Evolutionary conservation across 2,329 filamentous ascomycete species (phyloP).

Genomic region (Calonectria honghensis): DNA sequence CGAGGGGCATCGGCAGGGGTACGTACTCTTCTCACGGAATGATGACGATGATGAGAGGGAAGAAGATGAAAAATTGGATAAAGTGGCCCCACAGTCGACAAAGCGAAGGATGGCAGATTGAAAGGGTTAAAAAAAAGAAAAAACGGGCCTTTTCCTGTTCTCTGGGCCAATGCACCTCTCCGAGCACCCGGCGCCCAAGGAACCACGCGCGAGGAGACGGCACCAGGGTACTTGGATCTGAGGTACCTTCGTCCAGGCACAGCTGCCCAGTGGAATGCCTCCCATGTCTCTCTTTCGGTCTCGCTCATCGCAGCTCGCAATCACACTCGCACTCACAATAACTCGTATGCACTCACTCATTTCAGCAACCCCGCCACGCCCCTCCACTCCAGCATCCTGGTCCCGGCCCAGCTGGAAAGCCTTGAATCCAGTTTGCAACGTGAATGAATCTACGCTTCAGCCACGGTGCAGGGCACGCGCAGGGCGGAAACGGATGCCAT

Average conservation of each 20-base stretch:
- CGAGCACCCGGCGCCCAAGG: constrained; percentile 9
- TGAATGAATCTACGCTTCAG: constrained; percentile 5
- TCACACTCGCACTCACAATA: constrained; percentile 11
- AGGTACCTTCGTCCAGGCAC: constrained; percentile 34
- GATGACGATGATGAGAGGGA: constrained; percentile 10
- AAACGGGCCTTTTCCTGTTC: constrained; percentile 19
- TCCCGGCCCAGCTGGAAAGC: constrained; percentile 12
- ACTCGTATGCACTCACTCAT: constrained; percentile 14
- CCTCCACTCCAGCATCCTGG: constrained; percentile 6
- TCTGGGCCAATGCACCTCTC: background rate
- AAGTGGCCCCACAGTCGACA: constrained; percentile 27
- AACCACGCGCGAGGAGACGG: background rate
- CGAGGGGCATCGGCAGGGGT: constrained; percentile 6
- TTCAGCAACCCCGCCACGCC: constrained; percentile 17
- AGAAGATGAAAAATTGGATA: constrained; percentile 18
- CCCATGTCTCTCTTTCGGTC: constrained; percentile 27
- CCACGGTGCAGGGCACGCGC: background rate
- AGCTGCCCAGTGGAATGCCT: constrained; percentile 29
- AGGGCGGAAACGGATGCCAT: constrained; percentile 3
- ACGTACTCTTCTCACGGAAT: constrained; percentile 13
- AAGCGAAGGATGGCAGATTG: constrained; percentile 22
- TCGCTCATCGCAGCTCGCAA: constrained; percentile 33
- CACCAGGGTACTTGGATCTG: constrained; percentile 22
- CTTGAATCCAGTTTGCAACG: constrained; percentile 27
- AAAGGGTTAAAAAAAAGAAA: constrained; percentile 10